Conservation (phyloP, 2,329 filamentous ascomycete species). For the Colletotrichum echinochloae region DNA sequence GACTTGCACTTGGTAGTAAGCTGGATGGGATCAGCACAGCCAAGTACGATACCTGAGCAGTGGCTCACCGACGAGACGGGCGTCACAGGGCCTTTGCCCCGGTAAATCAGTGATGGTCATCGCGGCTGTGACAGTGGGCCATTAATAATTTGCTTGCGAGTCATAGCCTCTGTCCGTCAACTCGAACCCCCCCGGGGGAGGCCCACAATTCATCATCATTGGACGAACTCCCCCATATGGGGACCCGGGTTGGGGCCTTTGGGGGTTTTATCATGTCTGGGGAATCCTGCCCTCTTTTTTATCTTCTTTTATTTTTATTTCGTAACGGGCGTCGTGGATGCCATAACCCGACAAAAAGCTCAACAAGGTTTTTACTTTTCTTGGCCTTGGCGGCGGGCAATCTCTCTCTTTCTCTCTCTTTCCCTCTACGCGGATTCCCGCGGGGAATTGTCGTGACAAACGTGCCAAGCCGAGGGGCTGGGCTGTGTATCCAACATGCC, state of each 20-base stretch:
- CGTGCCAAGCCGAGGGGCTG: conserved; percentile 8
- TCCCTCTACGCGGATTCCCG: background rate
- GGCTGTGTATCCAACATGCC: background rate
- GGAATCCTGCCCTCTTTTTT: background rate
- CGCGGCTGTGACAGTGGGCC: background rate
- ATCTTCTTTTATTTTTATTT: too few species aligned
- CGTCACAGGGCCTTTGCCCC: background rate
- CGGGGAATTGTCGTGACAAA: background rate
- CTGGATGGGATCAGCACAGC: background rate
- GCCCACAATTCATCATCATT: background rate
- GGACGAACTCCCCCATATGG: conserved; percentile 9
- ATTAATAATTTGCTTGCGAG: background rate
- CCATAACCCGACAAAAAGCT: background rate
- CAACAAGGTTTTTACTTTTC: background rate
- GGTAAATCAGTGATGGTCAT: background rate
- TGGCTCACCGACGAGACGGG: conserved; percentile 9
- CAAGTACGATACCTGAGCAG: background rate
- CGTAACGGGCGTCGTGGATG: too few species aligned
- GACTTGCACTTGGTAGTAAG: background rate
- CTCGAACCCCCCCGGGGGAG: conserved; percentile 5
- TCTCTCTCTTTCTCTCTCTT: background rate
- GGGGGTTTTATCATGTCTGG: background rate
- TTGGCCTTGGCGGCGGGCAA: background rate
- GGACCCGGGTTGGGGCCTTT: too few species aligned
- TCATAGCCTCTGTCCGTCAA: background rate